A percentile compares a stretch with the other conserved stretches of the same genome.
phyloP scores from a whole-genome alignment of 1,284 basidiomycete species.

The Paramarasmius palmivorus region DNA sequence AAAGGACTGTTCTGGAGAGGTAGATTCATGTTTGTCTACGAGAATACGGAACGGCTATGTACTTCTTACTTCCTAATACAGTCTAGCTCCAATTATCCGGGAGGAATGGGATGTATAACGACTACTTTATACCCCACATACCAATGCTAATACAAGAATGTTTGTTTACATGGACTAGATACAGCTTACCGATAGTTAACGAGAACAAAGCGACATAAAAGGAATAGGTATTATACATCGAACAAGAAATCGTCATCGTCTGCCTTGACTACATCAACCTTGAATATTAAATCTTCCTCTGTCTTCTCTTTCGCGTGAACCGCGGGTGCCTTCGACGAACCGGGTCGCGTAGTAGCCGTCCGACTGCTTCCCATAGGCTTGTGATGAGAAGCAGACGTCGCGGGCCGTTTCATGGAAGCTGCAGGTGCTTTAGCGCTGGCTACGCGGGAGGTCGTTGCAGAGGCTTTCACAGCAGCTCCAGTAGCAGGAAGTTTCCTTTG shows the following conservation, averaged over 20 bases:
- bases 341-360: background rate
- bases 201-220: background rate
- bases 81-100: no score
- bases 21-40: no score
- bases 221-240: constrained; percentile 20
- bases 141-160: no score
- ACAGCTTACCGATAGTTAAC: no score
- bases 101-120: no score
- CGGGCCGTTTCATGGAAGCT: background rate
- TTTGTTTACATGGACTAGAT: no score
- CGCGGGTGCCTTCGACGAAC: background rate
- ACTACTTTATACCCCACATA: no score
- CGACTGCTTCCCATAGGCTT: background rate
- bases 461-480: background rate
- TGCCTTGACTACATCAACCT: constrained; percentile 5
- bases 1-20: no score
- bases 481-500: background rate
- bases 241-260: constrained; percentile 27
- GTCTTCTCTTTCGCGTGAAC: background rate
- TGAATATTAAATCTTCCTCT: background rate
- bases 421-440: background rate
- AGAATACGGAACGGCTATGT: no score
- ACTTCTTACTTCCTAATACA: no score
- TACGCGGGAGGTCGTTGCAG: background rate
- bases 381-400: constrained; percentile 5